phyloP scores from a whole-genome alignment of 306 rosid species.

The Carpinus viminea region DNA sequence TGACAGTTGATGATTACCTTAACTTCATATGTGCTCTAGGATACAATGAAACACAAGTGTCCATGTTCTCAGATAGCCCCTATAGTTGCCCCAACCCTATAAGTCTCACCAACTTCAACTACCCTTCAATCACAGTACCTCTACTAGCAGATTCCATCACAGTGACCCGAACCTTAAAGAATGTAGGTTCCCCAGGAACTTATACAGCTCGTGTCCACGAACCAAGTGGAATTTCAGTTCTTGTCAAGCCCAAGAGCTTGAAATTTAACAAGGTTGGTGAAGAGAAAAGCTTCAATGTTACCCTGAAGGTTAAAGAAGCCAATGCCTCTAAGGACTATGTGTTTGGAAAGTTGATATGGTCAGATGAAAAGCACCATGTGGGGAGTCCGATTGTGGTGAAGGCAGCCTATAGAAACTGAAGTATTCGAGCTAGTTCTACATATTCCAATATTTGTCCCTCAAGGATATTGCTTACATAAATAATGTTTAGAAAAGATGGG shows the following conservation, averaged over 20 bases:
- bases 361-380: constrained; percentile 75
- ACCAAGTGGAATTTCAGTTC: constrained; percentile 51
- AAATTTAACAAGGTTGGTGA: constrained; percentile 60
- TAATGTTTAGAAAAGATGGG: constrained; percentile 7
- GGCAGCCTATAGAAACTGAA: constrained; percentile 35
- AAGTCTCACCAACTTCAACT: constrained; percentile 57
- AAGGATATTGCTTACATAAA: constrained; percentile 9
- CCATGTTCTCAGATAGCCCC: constrained; percentile 38
- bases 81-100: constrained; percentile 45
- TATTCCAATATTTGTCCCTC: not conserved
- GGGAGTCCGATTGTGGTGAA: constrained; percentile 77
- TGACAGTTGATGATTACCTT: constrained; percentile 56
- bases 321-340: constrained; percentile 44
- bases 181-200: constrained; percentile 72
- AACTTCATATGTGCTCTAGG: constrained; percentile 69
- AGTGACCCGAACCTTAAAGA: constrained; percentile 61
- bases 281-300: constrained; percentile 58
- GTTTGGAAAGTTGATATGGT: constrained; percentile 77
- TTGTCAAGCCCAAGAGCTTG: constrained; percentile 63
- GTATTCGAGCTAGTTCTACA: not conserved
- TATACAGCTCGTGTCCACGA: constrained; percentile 45
- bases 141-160: constrained; percentile 52
- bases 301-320: constrained; percentile 37
- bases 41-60: constrained; percentile 53
- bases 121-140: constrained; percentile 86